A percentile compares a stretch with the other conserved stretches of the same genome.
phyloP scores from a whole-genome alignment of 768 basidiomycete genomes.

The Psilocybe subaeruginosa region DNA sequence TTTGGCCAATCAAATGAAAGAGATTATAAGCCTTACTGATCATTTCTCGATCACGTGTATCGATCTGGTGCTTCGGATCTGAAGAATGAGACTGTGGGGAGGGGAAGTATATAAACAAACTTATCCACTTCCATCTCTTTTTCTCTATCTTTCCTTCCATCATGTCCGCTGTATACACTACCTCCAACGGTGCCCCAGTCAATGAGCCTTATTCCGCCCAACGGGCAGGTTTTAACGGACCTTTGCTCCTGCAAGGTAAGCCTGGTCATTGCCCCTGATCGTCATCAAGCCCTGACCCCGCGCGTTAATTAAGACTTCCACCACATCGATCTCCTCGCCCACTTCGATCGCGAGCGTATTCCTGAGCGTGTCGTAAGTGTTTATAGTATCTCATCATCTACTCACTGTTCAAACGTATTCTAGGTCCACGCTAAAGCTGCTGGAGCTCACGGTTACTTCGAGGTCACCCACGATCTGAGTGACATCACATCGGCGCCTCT shows the following conservation, averaged over 20 bases:
- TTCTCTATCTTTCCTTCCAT: slow-evolving; percentile 16
- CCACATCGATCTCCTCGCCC: slow-evolving; percentile 86
- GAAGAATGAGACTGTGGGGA: neutral
- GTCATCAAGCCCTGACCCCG: slow-evolving; percentile 15
- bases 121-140: neutral
- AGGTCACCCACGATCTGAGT: slow-evolving; percentile 83
- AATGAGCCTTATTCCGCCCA: slow-evolving; percentile 79
- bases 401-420: slow-evolving; percentile 28
- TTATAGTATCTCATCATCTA: neutral
- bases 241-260: slow-evolving; percentile 87
- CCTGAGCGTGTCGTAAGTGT: slow-evolving; percentile 85
- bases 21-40: slow-evolving; percentile 2
- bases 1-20: neutral
- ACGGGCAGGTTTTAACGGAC: slow-evolving; percentile 73
- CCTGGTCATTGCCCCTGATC: slow-evolving; percentile 8
- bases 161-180: slow-evolving; percentile 69
- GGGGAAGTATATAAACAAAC: neutral
- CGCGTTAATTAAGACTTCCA: slow-evolving; percentile 67
- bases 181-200: slow-evolving; percentile 82
- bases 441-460: slow-evolving; percentile 92
- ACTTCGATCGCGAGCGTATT: slow-evolving; percentile 95
- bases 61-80: slow-evolving; percentile 1
- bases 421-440: slow-evolving; percentile 92
- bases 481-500: slow-evolving; percentile 78
- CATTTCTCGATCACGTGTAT: slow-evolving; percentile 4